Percentiles rank a stretch among this genome's conserved stretches.
Evolutionary conservation across 2,329 filamentous ascomycete species (phyloP).

Genomic region (Diaporthe ilicicola): DNA sequence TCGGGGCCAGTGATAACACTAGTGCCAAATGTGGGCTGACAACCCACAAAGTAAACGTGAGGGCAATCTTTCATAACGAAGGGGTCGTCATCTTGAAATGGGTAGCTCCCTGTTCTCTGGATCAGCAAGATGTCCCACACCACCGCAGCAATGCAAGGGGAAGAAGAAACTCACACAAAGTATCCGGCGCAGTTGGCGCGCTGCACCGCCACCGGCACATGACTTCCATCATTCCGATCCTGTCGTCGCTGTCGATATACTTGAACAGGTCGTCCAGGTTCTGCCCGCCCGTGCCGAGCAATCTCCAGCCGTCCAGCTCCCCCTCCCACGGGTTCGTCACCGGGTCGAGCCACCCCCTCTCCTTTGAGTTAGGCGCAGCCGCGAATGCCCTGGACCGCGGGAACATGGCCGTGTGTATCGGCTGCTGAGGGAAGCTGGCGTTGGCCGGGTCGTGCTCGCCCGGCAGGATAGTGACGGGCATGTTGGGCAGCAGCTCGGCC

Average conservation of each 20-base stretch:
- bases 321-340: slow-evolving; percentile 95
- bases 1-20: slow-evolving; percentile 71
- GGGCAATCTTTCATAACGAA: slow-evolving; percentile 88
- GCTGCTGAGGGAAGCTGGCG: slow-evolving; percentile 88
- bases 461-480: slow-evolving; percentile 89
- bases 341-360: slow-evolving; percentile 81
- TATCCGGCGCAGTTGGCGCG: slow-evolving; percentile 95
- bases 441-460: slow-evolving; percentile 89
- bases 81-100: slow-evolving; percentile 92
- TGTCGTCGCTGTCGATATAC: slow-evolving; percentile 81
- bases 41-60: slow-evolving; percentile 90
- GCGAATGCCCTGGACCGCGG: slow-evolving; percentile 76
- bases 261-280: slow-evolving; percentile 94
- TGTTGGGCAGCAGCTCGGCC: slow-evolving; percentile 79
- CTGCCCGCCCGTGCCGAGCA: slow-evolving; percentile 89
- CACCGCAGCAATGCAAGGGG: background rate
- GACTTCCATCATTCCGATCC: slow-evolving; percentile 90
- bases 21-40: slow-evolving; percentile 81
- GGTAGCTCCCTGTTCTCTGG: slow-evolving; percentile 80
- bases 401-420: slow-evolving; percentile 92
- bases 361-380: slow-evolving; percentile 50
- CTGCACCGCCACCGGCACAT: slow-evolving; percentile 92
- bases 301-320: slow-evolving; percentile 87
- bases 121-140: slow-evolving; percentile 27
- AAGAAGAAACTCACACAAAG: slow-evolving; percentile 74